phyloP scores from a whole-genome alignment of 345 rosid genomes.

The Eucalyptus cloeziana region DNA sequence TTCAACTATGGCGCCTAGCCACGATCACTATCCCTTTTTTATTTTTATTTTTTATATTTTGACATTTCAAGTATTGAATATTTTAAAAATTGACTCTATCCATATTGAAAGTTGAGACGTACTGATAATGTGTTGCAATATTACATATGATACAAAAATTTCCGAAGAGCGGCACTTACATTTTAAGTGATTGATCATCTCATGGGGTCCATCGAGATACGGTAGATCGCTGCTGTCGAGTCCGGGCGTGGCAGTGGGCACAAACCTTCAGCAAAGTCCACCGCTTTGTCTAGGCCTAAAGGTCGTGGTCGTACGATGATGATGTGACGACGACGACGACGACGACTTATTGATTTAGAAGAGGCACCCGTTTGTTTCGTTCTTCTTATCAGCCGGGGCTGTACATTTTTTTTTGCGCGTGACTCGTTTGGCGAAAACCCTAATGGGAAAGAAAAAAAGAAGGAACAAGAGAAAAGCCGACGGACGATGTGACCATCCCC shows the following conservation, averaged over 20 bases:
- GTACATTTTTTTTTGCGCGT: neutral
- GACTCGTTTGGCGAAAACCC: neutral
- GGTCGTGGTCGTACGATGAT: neutral
- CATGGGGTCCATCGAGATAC: neutral
- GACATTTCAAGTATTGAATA: rapidly evolving
- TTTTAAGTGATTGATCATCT: neutral
- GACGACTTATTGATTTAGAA: neutral
- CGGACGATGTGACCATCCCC: neutral
- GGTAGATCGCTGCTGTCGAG: neutral
- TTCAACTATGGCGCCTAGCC: rapidly evolving
- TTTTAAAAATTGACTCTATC: rapidly evolving
- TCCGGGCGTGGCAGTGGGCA: neutral
- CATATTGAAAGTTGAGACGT: rapidly evolving
- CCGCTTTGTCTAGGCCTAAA: neutral
- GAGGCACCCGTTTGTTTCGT: neutral
- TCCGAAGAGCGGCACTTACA: rapidly evolving
- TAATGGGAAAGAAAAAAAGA: neutral
- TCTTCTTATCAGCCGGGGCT: neutral
- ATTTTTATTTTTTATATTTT: too few relatives aligned
- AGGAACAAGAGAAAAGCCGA: neutral
- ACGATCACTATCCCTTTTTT: rapidly evolving
- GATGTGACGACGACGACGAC: neutral
- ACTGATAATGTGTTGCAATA: rapidly evolving
- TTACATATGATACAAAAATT: rapidly evolving
- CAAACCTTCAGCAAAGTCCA: neutral